Evolutionary conservation across 257 asterid species (phyloP).

Genomic region (Capsicum baccatum): DNA sequence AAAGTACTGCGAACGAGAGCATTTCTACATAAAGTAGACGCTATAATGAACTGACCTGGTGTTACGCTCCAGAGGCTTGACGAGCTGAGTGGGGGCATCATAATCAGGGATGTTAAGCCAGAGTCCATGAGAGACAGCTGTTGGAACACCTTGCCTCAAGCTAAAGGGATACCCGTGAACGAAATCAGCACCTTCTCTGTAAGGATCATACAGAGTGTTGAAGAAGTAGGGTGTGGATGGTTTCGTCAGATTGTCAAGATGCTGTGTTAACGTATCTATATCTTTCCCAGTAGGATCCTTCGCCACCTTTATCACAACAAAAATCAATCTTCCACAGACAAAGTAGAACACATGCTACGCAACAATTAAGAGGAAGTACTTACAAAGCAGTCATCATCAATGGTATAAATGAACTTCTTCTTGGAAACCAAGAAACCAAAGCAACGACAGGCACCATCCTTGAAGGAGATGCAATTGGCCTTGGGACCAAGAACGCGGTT

Average conservation of each 20-base stretch:
- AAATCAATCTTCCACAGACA: neutral
- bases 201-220: constrained; percentile 55
- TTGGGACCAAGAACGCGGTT: constrained; percentile 48
- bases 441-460: constrained; percentile 56
- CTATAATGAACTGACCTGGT: constrained; percentile 38
- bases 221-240: constrained; percentile 55
- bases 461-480: constrained; percentile 52
- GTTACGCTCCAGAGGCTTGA: constrained; percentile 53
- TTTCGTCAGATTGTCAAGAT: constrained; percentile 42
- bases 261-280: constrained; percentile 42
- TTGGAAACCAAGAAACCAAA: constrained; percentile 54
- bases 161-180: constrained; percentile 58
- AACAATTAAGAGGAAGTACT: neutral
- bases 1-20: neutral
- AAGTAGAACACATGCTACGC: neutral
- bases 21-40: neutral
- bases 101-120: constrained; percentile 60
- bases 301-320: constrained; percentile 41
- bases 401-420: constrained; percentile 52
- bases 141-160: constrained; percentile 50
- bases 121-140: constrained; percentile 54
- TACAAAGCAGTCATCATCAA: constrained; percentile 52
- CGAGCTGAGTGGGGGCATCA: constrained; percentile 56
- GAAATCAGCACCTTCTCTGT: constrained; percentile 50
- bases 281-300: constrained; percentile 52